These are phyloP conservation scores for Didymella pomorum DNA, from an alignment of 2,329 filamentous ascomycete genomes.

Conservation along the genomic window DNA sequence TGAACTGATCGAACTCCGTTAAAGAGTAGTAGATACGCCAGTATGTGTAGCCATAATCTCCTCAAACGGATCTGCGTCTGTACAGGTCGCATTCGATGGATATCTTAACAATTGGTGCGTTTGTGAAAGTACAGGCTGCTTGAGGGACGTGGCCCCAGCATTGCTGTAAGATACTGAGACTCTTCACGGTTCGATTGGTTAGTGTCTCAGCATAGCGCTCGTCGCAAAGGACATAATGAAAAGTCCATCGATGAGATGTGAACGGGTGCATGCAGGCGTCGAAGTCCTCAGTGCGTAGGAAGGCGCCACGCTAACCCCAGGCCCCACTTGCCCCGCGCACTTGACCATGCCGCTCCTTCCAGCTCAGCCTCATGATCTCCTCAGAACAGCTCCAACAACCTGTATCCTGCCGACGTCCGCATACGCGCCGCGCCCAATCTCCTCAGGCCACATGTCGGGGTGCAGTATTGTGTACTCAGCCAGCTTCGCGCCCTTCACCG, in stretches of 20 bases:
- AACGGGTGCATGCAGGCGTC: background rate
- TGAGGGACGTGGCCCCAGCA: background rate
- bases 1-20: background rate
- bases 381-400: constrained; percentile 33
- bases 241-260: background rate
- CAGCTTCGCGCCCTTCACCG: constrained; percentile 22
- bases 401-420: constrained; percentile 38
- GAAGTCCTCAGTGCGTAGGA: background rate
- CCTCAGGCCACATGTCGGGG: constrained; percentile 39
- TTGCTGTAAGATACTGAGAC: background rate
- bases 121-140: background rate
- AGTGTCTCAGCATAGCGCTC: background rate
- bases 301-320: background rate
- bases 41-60: background rate
- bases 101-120: background rate
- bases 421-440: constrained; percentile 34
- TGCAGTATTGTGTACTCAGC: constrained; percentile 34
- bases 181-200: background rate
- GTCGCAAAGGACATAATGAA: background rate
- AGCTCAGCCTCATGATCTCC: constrained; percentile 7
- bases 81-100: background rate
- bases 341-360: background rate
- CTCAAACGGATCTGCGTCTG: background rate
- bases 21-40: background rate
- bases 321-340: background rate